Conservation (phyloP, 257 asterid species). For the Solanum chilense region DNA sequence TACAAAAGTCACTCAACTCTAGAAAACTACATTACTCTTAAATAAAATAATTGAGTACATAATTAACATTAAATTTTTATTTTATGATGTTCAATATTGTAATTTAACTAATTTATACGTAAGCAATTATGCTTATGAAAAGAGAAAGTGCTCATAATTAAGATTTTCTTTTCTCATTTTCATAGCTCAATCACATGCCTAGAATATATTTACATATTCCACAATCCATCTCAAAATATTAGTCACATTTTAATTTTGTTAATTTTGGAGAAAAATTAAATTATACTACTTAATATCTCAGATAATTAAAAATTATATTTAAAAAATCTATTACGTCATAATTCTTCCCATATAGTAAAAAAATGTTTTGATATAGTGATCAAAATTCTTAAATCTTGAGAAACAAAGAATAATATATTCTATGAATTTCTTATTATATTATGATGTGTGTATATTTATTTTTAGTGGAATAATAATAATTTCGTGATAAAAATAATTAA, state of each 20-base stretch:
- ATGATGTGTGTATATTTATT: neutral
- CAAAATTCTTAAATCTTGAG: neutral
- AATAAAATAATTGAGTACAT: neutral
- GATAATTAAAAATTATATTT: neutral
- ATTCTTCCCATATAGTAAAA: neutral
- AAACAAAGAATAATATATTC: neutral
- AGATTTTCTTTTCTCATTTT: neutral
- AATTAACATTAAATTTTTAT: neutral
- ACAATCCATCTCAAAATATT: neutral
- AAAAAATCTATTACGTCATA: neutral
- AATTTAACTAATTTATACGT: neutral
- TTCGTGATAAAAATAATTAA: neutral
- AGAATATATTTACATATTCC: neutral
- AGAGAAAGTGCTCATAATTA: neutral
- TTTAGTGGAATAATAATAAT: neutral
- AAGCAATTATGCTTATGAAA: neutral
- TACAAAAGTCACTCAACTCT: neutral
- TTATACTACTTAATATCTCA: neutral
- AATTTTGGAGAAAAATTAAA: neutral
- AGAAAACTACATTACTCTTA: neutral
- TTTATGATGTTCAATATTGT: neutral
- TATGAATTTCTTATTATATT: neutral
- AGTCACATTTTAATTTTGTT: neutral
- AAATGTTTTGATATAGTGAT: neutral
- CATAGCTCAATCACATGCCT: neutral